These are phyloP conservation scores for Flueggea neowawraea DNA, from an alignment of 441 rosid genomes.

Conservation along the genomic window DNA sequence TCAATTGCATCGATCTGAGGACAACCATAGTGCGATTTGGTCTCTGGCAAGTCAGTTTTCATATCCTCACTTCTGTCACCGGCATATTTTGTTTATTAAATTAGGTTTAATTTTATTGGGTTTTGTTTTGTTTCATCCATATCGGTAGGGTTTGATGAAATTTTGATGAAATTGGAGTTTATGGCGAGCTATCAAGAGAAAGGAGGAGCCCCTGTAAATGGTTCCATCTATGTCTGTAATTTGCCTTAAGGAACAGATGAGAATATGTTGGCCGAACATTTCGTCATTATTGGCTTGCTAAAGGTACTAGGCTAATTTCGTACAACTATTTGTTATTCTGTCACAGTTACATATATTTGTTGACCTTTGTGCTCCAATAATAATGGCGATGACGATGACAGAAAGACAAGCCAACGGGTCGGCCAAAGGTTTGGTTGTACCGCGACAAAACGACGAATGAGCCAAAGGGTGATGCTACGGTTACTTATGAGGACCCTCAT, in stretches of 20 bases:
- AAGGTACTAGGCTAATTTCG: slow-evolving; percentile 42
- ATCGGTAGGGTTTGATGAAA: slow-evolving; percentile 32
- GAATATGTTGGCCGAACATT: slow-evolving; percentile 84
- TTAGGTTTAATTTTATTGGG: too few relatives aligned
- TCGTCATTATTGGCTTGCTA: slow-evolving; percentile 91
- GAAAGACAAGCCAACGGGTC: slow-evolving; percentile 93
- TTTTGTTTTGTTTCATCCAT: too few relatives aligned
- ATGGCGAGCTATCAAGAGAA: slow-evolving; percentile 68
- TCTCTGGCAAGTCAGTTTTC: too few relatives aligned
- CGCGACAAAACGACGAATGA: slow-evolving; percentile 85
- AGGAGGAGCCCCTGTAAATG: slow-evolving; percentile 52
- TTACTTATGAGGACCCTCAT: slow-evolving; percentile 96
- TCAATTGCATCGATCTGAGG: too few relatives aligned
- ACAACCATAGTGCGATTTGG: too few relatives aligned
- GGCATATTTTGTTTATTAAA: too few relatives aligned
- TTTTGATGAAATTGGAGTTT: slow-evolving; percentile 26
- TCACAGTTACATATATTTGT: background rate
- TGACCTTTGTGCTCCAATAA: background rate
- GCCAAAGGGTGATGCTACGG: slow-evolving; percentile 96
- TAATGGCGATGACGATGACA: slow-evolving; percentile 10
- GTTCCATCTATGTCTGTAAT: slow-evolving; percentile 83
- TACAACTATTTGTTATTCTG: background rate
- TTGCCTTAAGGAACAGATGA: slow-evolving; percentile 86
- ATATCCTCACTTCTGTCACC: too few relatives aligned
- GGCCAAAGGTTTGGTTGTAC: slow-evolving; percentile 93